Conservation (phyloP, 352 stramenopile species). For the Bremia lactucae region DNA sequence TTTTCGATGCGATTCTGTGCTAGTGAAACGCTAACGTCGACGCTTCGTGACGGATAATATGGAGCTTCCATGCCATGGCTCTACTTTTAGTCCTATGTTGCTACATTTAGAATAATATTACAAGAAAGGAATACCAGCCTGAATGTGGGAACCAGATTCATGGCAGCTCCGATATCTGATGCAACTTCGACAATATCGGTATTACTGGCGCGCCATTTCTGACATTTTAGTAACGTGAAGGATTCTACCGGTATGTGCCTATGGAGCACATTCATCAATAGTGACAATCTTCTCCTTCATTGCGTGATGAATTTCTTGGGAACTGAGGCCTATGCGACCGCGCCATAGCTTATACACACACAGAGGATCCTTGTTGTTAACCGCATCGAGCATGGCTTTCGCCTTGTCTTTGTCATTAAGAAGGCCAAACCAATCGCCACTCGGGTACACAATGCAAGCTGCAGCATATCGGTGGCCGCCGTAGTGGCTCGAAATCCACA, state of each 20-base stretch:
- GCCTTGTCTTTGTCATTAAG: slow-evolving; percentile 49
- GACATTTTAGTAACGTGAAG: no score
- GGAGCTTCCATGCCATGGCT: slow-evolving; percentile 4
- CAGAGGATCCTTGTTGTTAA: slow-evolving; percentile 33
- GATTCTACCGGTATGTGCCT: no score
- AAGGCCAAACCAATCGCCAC: slow-evolving; percentile 65
- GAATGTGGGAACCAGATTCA: no score
- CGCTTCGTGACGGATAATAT: background rate
- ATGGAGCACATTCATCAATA: slow-evolving; percentile 5
- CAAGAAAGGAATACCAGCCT: no score
- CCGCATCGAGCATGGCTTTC: slow-evolving; percentile 26
- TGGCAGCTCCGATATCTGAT: no score
- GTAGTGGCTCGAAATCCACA: slow-evolving; percentile 62
- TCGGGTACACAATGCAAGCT: slow-evolving; percentile 64
- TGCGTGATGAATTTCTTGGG: slow-evolving; percentile 36
- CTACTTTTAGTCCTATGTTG: no score
- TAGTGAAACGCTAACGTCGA: slow-evolving; percentile 5
- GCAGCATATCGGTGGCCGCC: slow-evolving; percentile 64
- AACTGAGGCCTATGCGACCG: slow-evolving; percentile 43
- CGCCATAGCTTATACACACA: slow-evolving; percentile 46
- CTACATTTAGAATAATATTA: no score
- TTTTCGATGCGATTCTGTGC: background rate
- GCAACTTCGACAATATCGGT: no score
- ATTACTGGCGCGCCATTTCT: no score
- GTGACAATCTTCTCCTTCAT: slow-evolving; percentile 21